Conservation (phyloP, 257 asterid species). For the Solanum neorickii region DNA sequence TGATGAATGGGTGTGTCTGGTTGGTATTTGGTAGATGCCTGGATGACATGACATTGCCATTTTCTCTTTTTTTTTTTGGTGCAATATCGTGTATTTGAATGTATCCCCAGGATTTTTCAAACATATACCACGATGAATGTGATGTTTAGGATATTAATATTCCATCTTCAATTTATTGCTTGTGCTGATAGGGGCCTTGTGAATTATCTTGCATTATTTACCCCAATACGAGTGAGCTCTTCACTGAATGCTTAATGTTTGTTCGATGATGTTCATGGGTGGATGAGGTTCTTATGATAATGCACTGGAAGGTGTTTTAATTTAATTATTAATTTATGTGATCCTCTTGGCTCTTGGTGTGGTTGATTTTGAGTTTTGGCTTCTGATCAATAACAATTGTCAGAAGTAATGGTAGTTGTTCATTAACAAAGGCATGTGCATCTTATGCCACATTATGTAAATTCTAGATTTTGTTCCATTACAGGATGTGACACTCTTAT, state of each 20-base stretch:
- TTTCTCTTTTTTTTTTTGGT: neutral
- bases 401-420: neutral
- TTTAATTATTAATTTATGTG: neutral
- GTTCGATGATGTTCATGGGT: neutral
- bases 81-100: neutral
- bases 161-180: neutral
- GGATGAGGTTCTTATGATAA: neutral
- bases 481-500: neutral
- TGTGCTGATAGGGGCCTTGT: neutral
- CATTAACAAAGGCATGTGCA: neutral
- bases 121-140: neutral
- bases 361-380: neutral
- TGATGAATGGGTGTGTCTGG: neutral
- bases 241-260: neutral
- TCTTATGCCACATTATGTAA: neutral
- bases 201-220: neutral
- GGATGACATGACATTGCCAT: neutral
- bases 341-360: neutral
- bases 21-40: neutral
- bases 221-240: neutral
- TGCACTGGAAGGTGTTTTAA: neutral
- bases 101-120: neutral
- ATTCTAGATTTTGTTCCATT: neutral
- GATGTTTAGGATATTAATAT: neutral
- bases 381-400: neutral